Evolutionary conservation across 768 basidiomycete species (phyloP).

Genomic region (Tubosaeta brunneosetosa): DNA sequence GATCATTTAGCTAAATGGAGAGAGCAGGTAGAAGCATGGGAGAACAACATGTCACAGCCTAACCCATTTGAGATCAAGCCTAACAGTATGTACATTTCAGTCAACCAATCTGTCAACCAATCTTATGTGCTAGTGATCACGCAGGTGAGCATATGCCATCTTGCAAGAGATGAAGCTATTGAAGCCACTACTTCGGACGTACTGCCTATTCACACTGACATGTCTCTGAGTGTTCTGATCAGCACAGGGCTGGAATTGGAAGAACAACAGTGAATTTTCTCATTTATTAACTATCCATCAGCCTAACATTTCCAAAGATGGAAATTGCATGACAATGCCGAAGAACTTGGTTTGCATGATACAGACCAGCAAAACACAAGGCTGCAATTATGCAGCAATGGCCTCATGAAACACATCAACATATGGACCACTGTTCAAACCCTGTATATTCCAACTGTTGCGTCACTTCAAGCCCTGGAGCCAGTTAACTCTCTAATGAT

Average conservation of each 20-base stretch:
- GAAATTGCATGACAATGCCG: no score
- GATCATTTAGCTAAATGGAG: no score
- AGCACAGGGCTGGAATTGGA: conserved; percentile 14
- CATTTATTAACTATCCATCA: background rate
- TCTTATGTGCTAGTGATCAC: conserved; percentile 2
- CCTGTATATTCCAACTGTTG: background rate
- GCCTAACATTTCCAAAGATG: background rate
- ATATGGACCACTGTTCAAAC: background rate
- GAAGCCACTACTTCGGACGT: no score
- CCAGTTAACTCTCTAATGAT: no score
- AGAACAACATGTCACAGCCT: background rate
- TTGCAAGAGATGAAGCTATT: no score
- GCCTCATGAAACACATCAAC: no score
- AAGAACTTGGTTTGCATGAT: background rate
- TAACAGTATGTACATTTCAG: no score
- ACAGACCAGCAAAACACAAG: no score
- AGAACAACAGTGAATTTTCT: conserved; percentile 18
- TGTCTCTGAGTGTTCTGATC: conserved; percentile 13
- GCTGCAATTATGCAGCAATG: no score
- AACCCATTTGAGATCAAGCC: conserved; percentile 5
- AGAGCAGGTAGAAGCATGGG: background rate
- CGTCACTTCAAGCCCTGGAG: no score
- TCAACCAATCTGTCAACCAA: no score
- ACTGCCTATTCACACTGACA: conserved; percentile 3
- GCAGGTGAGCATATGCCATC: conserved; percentile 8